These are phyloP conservation scores for Diospyros lotus DNA, from an alignment of 148 eudicot species.

Conservation along the genomic window DNA sequence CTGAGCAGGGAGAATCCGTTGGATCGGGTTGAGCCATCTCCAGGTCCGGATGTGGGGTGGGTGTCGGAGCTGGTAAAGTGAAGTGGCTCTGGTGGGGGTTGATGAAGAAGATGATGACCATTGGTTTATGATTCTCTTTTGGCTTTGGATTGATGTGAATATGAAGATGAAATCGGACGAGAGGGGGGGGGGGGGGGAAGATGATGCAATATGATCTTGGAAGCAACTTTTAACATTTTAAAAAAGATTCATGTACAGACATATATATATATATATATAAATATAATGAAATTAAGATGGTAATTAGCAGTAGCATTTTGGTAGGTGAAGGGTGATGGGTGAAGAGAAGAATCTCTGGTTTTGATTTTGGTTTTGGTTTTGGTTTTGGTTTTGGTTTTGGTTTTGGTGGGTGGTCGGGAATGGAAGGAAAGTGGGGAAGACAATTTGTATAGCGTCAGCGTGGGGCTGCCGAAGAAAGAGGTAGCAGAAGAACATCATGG, in stretches of 20 bases:
- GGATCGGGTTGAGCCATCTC: constrained; percentile 27
- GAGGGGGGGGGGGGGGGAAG: not conserved
- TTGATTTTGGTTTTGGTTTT: too few relatives aligned
- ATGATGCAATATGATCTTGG: constrained; percentile 6
- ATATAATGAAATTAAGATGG: not conserved
- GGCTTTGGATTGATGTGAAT: constrained; percentile 2
- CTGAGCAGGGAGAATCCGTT: constrained; percentile 69
- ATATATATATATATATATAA: not conserved
- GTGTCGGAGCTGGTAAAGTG: constrained; percentile 64
- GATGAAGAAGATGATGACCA: too few relatives aligned
- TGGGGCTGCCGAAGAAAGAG: not conserved
- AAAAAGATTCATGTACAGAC: not conserved
- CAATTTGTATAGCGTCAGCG: constrained; percentile 5
- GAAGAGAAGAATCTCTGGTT: too few relatives aligned
- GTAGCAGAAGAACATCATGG: not conserved
- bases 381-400: too few relatives aligned
- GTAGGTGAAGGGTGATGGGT: constrained; percentile 1
- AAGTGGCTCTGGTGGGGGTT: constrained; percentile 7
- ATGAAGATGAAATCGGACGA: not conserved
- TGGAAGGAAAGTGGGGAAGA: constrained; percentile 2
- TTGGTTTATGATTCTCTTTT: not conserved
- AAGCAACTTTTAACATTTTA: not conserved
- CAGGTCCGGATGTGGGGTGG: constrained; percentile 78
- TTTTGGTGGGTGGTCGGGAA: too few relatives aligned
- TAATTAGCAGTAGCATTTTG: not conserved